These are phyloP conservation scores for Scedosporium boydii DNA, from an alignment of 2,329 filamentous ascomycete genomes.

Conservation along the genomic window DNA sequence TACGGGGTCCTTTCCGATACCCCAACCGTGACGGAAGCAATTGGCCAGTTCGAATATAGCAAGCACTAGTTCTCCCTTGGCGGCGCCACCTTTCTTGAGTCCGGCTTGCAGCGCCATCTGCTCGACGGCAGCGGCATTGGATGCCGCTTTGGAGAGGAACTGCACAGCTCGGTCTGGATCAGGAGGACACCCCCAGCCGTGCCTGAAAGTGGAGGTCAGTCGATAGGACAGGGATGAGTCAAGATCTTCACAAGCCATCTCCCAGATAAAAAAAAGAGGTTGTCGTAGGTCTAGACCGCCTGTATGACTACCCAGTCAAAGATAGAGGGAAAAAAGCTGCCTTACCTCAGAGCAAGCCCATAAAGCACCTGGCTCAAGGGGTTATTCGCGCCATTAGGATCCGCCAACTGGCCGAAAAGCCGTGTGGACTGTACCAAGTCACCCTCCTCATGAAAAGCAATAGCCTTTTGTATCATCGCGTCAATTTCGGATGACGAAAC, in stretches of 20 bases:
- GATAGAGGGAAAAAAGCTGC: slow-evolving; percentile 11
- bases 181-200: slow-evolving; percentile 82
- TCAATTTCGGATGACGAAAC: slow-evolving; percentile 45
- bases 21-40: slow-evolving; percentile 92
- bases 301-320: background rate
- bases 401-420: slow-evolving; percentile 76
- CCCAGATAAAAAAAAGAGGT: background rate
- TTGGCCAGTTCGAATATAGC: slow-evolving; percentile 94
- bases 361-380: slow-evolving; percentile 93
- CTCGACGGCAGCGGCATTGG: slow-evolving; percentile 83
- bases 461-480: slow-evolving; percentile 86
- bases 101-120: slow-evolving; percentile 75
- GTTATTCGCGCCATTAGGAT: slow-evolving; percentile 79
- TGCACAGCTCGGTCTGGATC: slow-evolving; percentile 65
- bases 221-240: background rate
- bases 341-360: slow-evolving; percentile 77
- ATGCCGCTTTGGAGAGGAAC: slow-evolving; percentile 80
- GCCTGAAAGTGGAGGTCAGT: slow-evolving; percentile 39
- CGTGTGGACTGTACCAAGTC: slow-evolving; percentile 70
- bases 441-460: slow-evolving; percentile 80
- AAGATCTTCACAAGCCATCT: background rate
- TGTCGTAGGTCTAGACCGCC: too few relatives aligned
- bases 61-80: slow-evolving; percentile 91
- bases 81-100: slow-evolving; percentile 84
- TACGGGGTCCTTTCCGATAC: slow-evolving; percentile 72